Conservation (phyloP, 805 yeast genomes). For the Sugiyamaella americana region DNA sequence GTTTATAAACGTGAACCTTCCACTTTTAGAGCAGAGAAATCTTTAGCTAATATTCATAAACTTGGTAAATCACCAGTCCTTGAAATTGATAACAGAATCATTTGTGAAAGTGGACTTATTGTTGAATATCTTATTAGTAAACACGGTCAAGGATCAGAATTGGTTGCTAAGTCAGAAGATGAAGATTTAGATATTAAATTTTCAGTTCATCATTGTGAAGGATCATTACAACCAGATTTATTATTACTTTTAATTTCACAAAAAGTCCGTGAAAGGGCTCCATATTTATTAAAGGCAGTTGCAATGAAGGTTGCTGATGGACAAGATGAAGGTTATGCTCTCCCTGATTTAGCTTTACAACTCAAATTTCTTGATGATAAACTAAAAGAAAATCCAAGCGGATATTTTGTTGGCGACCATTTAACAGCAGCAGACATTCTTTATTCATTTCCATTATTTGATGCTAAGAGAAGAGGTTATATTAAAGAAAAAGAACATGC, state of each 20-base stretch:
- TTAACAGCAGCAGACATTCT: conserved; percentile 58
- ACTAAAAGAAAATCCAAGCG: conserved; percentile 40
- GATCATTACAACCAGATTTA: conserved; percentile 48
- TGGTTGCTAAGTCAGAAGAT: conserved; percentile 36
- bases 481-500: conserved; percentile 22
- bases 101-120: conserved; percentile 60
- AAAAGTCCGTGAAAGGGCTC: conserved; percentile 32
- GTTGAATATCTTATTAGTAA: conserved; percentile 45
- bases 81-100: conserved; percentile 37
- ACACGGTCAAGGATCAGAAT: conserved; percentile 40
- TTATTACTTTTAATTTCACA: conserved; percentile 35
- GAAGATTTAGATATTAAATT: conserved; percentile 44
- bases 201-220: conserved; percentile 55
- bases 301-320: conserved; percentile 40
- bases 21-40: conserved; percentile 37
- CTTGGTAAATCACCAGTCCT: conserved; percentile 60
- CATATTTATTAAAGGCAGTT: conserved; percentile 41
- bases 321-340: conserved; percentile 44
- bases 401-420: conserved; percentile 56
- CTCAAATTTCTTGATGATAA: conserved; percentile 39
- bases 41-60: conserved; percentile 52
- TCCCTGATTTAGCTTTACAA: conserved; percentile 40
- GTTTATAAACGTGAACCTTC: conserved; percentile 40
- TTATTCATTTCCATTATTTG: conserved; percentile 40
- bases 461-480: background rate